Evolutionary conservation across 106 monocot species (phyloP).

Genomic region (Narthecium ossifragum): DNA sequence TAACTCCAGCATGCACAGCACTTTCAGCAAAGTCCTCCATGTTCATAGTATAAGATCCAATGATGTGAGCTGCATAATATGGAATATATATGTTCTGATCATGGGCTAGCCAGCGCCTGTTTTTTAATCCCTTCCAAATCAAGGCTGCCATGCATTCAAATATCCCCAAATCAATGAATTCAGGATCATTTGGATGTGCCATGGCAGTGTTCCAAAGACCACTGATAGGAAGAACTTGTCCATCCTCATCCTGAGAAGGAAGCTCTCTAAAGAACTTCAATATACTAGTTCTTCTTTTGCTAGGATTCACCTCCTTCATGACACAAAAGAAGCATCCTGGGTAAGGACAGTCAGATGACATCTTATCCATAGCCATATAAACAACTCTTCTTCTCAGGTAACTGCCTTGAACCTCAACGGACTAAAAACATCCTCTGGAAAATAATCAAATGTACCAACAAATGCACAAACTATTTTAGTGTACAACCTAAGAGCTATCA

Average conservation of each 20-base stretch:
- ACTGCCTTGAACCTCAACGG: neutral
- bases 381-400: neutral
- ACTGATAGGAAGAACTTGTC: constrained; percentile 94
- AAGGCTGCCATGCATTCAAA: constrained; percentile 96
- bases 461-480: neutral
- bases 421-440: neutral
- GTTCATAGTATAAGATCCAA: constrained; percentile 99
- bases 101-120: constrained; percentile 83
- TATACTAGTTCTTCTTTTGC: constrained; percentile 73
- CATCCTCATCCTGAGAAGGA: constrained; percentile 88
- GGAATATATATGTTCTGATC: constrained; percentile 99
- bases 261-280: constrained; percentile 92
- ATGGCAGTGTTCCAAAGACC: constrained; percentile 99
- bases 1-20: constrained; percentile 84
- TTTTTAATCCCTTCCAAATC: constrained; percentile 94
- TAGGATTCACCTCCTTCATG: constrained; percentile 91
- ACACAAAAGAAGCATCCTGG: constrained; percentile 98
- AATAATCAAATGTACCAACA: neutral
- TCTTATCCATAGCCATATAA: constrained; percentile 54
- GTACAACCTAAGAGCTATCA: neutral
- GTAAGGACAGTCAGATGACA: constrained; percentile 72
- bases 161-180: constrained; percentile 92
- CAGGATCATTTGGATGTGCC: constrained; percentile 97
- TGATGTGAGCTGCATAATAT: constrained; percentile 97
- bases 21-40: constrained; percentile 93